A percentile compares a stretch with the other conserved stretches of the same genome.
These are phyloP conservation scores for Lophium mytilinum DNA, from an alignment of 495 filamentous ascomycete species.

Conservation along the genomic window DNA sequence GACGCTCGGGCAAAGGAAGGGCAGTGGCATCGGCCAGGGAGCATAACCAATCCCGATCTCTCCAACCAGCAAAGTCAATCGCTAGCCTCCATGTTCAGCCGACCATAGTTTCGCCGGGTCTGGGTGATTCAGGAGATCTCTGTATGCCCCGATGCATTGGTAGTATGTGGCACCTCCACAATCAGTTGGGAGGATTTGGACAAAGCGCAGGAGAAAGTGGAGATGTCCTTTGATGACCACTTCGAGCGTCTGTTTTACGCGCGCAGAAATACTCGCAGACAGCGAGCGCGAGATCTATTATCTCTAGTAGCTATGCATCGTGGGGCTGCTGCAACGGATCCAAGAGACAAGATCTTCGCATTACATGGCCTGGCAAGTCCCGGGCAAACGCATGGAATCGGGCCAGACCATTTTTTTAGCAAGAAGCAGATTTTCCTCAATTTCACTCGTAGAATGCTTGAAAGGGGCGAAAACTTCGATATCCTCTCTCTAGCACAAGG, in stretches of 20 bases:
- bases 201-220: constrained; percentile 2
- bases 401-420: too few species aligned
- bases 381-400: too few species aligned
- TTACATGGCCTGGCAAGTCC: neutral
- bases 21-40: neutral
- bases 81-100: neutral
- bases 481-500: too few species aligned
- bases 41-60: neutral
- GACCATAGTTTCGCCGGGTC: constrained; percentile 7
- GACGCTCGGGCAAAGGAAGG: neutral
- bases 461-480: too few species aligned
- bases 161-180: constrained; percentile 4
- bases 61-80: constrained; percentile 3
- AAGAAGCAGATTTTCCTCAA: too few species aligned
- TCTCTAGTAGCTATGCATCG: constrained; percentile 3
- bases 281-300: neutral
- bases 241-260: neutral
- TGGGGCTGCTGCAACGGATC: constrained; percentile 3
- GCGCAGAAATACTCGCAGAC: neutral
- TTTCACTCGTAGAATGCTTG: too few species aligned
- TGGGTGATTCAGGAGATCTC: constrained; percentile 14
- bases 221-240: constrained; percentile 4
- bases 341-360: constrained; percentile 19
- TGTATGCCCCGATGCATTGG: neutral
- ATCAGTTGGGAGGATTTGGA: constrained; percentile 10